Conservation (phyloP, 331 rosid genomes). For the Prunus yedoensis region DNA sequence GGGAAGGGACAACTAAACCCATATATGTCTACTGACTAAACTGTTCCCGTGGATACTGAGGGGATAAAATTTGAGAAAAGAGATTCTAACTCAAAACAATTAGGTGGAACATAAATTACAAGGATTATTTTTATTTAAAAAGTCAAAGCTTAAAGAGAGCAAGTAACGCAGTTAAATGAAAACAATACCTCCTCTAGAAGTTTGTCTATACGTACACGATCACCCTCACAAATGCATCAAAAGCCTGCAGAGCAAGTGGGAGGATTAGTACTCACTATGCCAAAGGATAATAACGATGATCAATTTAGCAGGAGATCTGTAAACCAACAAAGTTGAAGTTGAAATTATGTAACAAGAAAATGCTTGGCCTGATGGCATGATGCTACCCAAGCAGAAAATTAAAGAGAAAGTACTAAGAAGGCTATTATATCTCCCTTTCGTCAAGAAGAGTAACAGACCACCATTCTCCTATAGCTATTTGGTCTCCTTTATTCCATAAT, state of each 20-base stretch:
- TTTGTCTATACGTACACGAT: constrained; percentile 32
- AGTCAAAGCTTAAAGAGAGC: too few relatives aligned
- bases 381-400: background rate
- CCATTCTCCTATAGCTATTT: background rate
- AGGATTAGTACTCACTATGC: constrained; percentile 7
- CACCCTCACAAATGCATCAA: constrained; percentile 36
- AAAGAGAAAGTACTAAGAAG: background rate
- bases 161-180: too few relatives aligned
- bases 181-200: constrained; percentile 26
- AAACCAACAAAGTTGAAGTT: background rate
- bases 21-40: too few relatives aligned
- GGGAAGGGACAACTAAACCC: too few relatives aligned
- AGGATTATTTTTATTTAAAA: too few relatives aligned
- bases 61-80: too few relatives aligned
- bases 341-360: background rate
- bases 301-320: background rate
- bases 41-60: too few relatives aligned
- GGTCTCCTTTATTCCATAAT: background rate
- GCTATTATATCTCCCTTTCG: constrained; percentile 5
- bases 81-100: too few relatives aligned
- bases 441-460: constrained; percentile 3
- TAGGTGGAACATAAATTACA: too few relatives aligned
- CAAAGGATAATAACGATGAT: background rate
- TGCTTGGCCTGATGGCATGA: background rate
- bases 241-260: constrained; percentile 31